Conservation (phyloP, 345 rosid species). For the Anastatica hierochuntica region DNA sequence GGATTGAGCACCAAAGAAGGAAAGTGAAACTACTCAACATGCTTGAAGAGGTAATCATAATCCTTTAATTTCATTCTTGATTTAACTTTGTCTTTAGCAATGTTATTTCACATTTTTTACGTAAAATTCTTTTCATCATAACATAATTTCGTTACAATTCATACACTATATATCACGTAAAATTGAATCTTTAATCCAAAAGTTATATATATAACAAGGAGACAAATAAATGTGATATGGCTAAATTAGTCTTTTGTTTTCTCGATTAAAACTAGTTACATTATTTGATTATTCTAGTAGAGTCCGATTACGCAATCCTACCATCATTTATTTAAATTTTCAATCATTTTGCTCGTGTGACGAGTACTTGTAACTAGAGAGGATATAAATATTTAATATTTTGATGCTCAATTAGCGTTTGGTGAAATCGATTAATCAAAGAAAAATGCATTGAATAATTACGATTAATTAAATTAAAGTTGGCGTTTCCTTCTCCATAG, state of each 20-base stretch:
- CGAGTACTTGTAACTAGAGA: not conserved
- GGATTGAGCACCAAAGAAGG: constrained; percentile 92
- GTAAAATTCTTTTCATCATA: too few species aligned
- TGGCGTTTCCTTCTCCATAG: constrained; percentile 19
- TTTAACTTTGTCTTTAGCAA: constrained; percentile 5
- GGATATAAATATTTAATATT: not conserved
- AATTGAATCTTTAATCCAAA: too few species aligned
- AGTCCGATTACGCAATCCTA: constrained; percentile 26
- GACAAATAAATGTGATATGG: constrained; percentile 14
- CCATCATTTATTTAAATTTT: not conserved
- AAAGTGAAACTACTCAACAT: constrained; percentile 87
- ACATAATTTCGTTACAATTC: too few species aligned
- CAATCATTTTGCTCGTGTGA: constrained; percentile 1
- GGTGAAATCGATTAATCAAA: constrained; percentile 24
- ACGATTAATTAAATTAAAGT: not conserved
- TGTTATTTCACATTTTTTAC: not conserved
- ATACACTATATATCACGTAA: too few species aligned
- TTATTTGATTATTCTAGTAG: constrained; percentile 34
- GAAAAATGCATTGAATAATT: not conserved
- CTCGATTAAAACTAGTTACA: too few species aligned
- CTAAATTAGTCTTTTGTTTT: too few species aligned
- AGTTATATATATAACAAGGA: too few species aligned
- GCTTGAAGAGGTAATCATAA: constrained; percentile 88
- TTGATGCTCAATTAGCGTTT: constrained; percentile 14
- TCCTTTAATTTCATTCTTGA: constrained; percentile 6